A percentile compares a stretch with the other conserved stretches of the same genome.
phyloP scores from a whole-genome alignment of 169 alveolate species.

The Neospora caninum region DNA sequence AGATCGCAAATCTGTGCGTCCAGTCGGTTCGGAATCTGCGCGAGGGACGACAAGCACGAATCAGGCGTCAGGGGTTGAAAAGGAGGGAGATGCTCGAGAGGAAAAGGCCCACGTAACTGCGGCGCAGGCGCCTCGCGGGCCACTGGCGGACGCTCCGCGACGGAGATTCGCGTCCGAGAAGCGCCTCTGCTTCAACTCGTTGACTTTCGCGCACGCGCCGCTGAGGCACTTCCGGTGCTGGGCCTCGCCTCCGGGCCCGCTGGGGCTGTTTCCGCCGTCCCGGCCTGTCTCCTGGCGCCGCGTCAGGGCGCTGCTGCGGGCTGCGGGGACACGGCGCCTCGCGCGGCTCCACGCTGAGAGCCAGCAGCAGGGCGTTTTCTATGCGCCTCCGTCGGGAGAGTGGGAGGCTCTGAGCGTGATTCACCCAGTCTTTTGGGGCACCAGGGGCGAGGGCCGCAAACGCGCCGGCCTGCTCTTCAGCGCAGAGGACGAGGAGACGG shows the following conservation, averaged over 20 bases:
- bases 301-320: neutral
- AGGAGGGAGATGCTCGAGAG: neutral
- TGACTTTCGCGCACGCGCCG: neutral
- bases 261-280: neutral
- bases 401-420: constrained; percentile 8
- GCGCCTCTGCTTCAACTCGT: neutral
- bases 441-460: neutral
- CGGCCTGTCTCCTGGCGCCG: constrained; percentile 35
- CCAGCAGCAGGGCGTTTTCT: constrained; percentile 11
- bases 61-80: neutral
- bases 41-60: too few relatives aligned
- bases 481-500: neutral
- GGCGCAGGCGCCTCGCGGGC: neutral
- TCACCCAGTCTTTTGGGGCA: neutral
- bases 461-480: neutral
- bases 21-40: too few relatives aligned
- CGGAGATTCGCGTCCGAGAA: neutral
- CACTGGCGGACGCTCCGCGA: too few relatives aligned
- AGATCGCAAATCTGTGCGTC: too few relatives aligned
- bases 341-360: neutral
- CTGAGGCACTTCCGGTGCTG: neutral
- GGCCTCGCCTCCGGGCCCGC: neutral
- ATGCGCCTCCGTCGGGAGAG: constrained; percentile 30
- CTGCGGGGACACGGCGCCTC: neutral
- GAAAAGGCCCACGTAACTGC: neutral